Percentiles rank a stretch among this genome's conserved stretches.
Evolutionary conservation across 2,329 filamentous ascomycete species (phyloP).

Genomic region (Colletotrichum sp.): DNA sequence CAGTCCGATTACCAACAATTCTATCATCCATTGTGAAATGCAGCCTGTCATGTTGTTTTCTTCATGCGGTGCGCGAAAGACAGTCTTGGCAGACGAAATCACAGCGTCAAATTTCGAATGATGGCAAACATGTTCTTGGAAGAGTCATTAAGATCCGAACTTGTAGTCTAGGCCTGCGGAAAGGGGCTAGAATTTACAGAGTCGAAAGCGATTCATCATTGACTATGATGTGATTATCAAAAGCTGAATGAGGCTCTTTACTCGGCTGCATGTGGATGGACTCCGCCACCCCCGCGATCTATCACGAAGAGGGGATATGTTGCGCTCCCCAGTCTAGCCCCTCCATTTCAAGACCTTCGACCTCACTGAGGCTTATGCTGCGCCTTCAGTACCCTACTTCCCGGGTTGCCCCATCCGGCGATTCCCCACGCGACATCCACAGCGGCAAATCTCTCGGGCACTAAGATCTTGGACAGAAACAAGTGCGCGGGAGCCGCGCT

Average conservation of each 20-base stretch:
- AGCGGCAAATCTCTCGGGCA: neutral
- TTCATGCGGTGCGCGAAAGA: neutral
- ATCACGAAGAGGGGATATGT: neutral
- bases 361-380: neutral
- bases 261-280: neutral
- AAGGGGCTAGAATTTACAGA: neutral
- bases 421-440: neutral
- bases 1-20: neutral
- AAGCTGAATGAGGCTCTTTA: neutral
- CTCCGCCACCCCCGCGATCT: neutral
- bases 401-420: neutral
- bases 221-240: neutral
- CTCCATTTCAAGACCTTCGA: neutral
- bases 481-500: neutral
- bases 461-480: neutral
- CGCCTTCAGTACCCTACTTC: neutral
- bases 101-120: neutral
- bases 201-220: neutral
- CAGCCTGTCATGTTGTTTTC: neutral
- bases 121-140: neutral
- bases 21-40: conserved; percentile 2
- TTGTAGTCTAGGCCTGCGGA: rapidly evolving
- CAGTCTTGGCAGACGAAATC: neutral
- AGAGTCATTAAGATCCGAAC: neutral
- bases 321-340: neutral